Base-by-base conservation (phyloP, 768 basidiomycete genomes). In the Paxillus ammoniavirescens region DNA sequence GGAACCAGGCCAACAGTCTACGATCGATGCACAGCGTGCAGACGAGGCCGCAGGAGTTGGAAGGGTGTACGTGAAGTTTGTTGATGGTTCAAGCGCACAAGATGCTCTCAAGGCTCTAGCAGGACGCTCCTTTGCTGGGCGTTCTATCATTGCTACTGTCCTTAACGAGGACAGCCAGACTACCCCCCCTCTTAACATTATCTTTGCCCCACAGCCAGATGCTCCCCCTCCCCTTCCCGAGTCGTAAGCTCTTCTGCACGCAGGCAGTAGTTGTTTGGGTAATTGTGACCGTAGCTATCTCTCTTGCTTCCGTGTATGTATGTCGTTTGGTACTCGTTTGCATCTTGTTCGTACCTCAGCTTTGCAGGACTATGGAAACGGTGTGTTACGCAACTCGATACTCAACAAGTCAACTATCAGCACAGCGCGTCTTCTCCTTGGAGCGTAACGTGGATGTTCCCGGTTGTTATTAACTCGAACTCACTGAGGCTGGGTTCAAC, bases 31-130 rank as follows among this genome's bases (percentile, higher is more conserved):
- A 30, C 79, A 80, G 54, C 82, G 86, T 35, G 77, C 79, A 41
- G 94, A 96, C 68, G 94, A 97, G 68, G 91, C 89, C 30, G 80
- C 89, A 2, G 97, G 96, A 49, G 93, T 99, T 18, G 96, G 97
- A 41, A 82, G 94, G 47, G 97, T 99, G 13, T 98, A 96, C 68
- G 94, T 99, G 57, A 89, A 92, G 75, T 99, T 89, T 66, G 64
- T 62, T 43, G 77, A 85, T 18, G 68, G 85, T 23, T 75, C 76
- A 13, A 76, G 81, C 42, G 91, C 93, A 15, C 76, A 77, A 33
- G 74, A 69, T 53, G 97, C 90, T 21, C 79, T 98, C 68, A 89
- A 89, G 68, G 82, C 86, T 38, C 79, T 99, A 54, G 97, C 96
- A 30, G 97, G 96, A 35, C 80, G 91, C 42, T 88, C 88, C 37